Conservation (phyloP, 2,329 filamentous ascomycete species). For the Fusarium metavorans region DNA sequence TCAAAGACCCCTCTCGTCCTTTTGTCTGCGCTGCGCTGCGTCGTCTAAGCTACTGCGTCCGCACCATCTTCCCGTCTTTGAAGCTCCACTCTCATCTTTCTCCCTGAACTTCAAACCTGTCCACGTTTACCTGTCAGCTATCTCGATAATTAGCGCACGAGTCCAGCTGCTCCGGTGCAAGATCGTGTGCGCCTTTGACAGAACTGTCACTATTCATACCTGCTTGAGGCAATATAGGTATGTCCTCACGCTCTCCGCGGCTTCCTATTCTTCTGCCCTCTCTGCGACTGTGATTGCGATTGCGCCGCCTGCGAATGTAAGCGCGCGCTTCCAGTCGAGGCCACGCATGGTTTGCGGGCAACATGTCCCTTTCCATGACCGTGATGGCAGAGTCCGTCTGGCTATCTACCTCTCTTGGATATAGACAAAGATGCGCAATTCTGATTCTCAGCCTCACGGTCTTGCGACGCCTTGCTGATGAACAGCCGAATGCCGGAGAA, state of each 20-base stretch:
- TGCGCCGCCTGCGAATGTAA: conserved; percentile 16
- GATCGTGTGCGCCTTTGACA: conserved; percentile 1
- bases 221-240: conserved; percentile 24
- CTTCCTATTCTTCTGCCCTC: conserved; percentile 11
- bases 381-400: not conserved
- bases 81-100: conserved; percentile 32
- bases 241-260: conserved; percentile 16
- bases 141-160: conserved; percentile 39
- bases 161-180: conserved; percentile 20
- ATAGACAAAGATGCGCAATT: not conserved
- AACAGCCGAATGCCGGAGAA: not conserved
- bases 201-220: conserved; percentile 4
- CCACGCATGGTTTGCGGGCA: conserved; percentile 30
- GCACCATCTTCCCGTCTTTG: conserved; percentile 19
- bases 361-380: not conserved
- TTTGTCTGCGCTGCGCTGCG: conserved; percentile 16
- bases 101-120: conserved; percentile 28
- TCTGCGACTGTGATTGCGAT: not conserved
- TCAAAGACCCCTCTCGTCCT: conserved; percentile 34
- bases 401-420: not conserved
- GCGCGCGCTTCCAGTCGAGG: conserved; percentile 18
- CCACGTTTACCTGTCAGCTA: conserved; percentile 25
- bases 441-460: not conserved
- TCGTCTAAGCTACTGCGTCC: conserved; percentile 29
- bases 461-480: not conserved